Conservation (phyloP, 257 asterid genomes). For the Catharanthus roseus region DNA sequence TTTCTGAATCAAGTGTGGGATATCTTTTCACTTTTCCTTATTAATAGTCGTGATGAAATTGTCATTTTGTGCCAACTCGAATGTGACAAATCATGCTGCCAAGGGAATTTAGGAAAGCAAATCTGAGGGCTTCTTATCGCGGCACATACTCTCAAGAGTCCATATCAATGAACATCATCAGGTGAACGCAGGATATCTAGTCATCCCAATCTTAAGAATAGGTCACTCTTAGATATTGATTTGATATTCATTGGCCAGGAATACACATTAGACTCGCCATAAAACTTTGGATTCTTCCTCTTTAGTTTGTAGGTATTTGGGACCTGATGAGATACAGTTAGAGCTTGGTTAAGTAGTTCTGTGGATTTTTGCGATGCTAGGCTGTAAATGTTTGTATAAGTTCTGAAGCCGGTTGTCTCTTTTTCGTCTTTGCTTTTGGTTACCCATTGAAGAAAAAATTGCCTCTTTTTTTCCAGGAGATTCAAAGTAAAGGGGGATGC, state of each 20-base stretch:
- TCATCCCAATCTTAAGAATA: constrained; percentile 12
- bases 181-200: constrained; percentile 25
- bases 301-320: constrained; percentile 1
- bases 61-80: constrained; percentile 24
- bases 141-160: constrained; percentile 20
- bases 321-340: not conserved
- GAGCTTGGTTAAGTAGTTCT: not conserved
- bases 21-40: constrained; percentile 14
- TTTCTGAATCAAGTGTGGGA: constrained; percentile 3
- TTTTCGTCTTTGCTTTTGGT: constrained; percentile 14
- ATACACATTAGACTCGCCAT: not conserved
- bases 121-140: constrained; percentile 19
- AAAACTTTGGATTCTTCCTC: constrained; percentile 3
- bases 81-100: constrained; percentile 27
- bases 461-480: constrained; percentile 41
- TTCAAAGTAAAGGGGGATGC: constrained; percentile 35
- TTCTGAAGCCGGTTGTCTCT: not conserved
- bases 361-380: not conserved
- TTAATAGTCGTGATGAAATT: constrained; percentile 23
- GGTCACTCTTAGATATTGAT: constrained; percentile 9
- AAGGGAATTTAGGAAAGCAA: constrained; percentile 25
- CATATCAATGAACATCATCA: constrained; percentile 19
- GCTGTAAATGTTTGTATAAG: not conserved
- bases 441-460: constrained; percentile 5
- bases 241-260: constrained; percentile 9